phyloP scores from a whole-genome alignment of 129 eudicot genomes.

The Rutidosis leptorrhynchoides region DNA sequence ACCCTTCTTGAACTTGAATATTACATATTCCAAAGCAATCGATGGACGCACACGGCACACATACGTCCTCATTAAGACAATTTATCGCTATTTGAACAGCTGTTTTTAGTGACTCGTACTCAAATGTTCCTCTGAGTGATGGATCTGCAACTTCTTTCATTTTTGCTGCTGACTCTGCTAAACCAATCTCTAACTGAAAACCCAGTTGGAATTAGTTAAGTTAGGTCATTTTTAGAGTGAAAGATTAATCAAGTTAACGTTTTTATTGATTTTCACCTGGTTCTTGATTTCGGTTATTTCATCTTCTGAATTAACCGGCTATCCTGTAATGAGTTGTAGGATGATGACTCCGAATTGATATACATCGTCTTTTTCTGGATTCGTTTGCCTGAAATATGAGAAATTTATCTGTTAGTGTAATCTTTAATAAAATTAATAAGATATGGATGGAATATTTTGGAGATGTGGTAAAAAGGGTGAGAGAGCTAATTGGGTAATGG shows the following conservation, averaged over 20 bases:
- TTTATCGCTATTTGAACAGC: constrained; percentile 62
- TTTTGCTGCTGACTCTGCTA: constrained; percentile 63
- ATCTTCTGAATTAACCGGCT: constrained; percentile 50
- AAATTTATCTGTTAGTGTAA: not conserved
- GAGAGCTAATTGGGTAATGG: not conserved
- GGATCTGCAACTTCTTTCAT: constrained; percentile 55
- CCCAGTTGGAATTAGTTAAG: constrained; percentile 6
- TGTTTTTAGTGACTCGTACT: constrained; percentile 77
- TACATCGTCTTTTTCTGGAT: constrained; percentile 74
- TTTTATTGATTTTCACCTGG: constrained; percentile 46
- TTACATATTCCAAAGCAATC: constrained; percentile 95
- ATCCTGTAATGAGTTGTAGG: constrained; percentile 73
- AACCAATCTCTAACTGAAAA: constrained; percentile 72
- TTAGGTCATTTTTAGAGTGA: not conserved
- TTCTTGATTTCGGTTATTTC: constrained; percentile 58
- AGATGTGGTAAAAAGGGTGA: not conserved
- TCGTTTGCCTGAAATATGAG: constrained; percentile 32
- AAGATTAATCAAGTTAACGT: not conserved
- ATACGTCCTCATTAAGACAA: constrained; percentile 64
- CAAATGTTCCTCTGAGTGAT: constrained; percentile 70
- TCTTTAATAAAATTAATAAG: not conserved
- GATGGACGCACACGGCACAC: constrained; percentile 70
- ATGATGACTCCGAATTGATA: constrained; percentile 74
- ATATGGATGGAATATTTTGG: not conserved
- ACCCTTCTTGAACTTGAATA: constrained; percentile 97